These are phyloP conservation scores for Phaeoacremonium minimum DNA, from an alignment of 2,329 filamentous ascomycete genomes.

Conservation along the genomic window DNA sequence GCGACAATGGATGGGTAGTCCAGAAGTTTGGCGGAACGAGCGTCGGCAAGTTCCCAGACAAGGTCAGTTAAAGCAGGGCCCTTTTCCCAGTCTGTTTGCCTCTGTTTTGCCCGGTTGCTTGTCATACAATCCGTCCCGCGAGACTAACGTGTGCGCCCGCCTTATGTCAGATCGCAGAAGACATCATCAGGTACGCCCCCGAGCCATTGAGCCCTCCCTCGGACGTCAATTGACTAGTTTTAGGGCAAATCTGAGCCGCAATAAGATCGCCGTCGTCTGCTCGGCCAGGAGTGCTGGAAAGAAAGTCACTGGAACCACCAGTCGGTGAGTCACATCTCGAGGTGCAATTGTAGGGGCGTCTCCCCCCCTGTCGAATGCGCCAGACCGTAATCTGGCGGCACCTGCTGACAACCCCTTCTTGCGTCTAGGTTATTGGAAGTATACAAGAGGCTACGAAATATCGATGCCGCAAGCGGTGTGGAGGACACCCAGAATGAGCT, in stretches of 20 bases:
- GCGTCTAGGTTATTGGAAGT: conserved; percentile 50
- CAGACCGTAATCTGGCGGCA: not conserved
- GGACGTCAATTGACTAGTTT: conserved; percentile 2
- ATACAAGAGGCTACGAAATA: conserved; percentile 50
- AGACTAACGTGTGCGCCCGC: too few relatives aligned
- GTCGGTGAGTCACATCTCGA: conserved; percentile 62
- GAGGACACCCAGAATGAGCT: conserved; percentile 49
- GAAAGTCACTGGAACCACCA: conserved; percentile 93
- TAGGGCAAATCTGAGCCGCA: conserved; percentile 58
- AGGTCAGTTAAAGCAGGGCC: conserved; percentile 31
- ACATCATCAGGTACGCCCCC: conserved; percentile 60
- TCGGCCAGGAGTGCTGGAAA: conserved; percentile 92
- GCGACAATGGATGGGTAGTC: conserved; percentile 66
- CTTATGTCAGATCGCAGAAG: conserved; percentile 50
- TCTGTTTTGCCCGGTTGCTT: too few relatives aligned
- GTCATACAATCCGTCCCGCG: too few relatives aligned
- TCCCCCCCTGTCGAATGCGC: not conserved
- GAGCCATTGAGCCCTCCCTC: not conserved
- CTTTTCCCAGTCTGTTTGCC: too few relatives aligned
- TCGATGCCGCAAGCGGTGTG: conserved; percentile 48
- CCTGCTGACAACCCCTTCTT: conserved; percentile 8
- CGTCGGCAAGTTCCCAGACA: conserved; percentile 85
- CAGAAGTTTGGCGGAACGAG: conserved; percentile 96
- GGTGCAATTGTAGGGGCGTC: too few relatives aligned
- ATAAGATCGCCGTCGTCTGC: conserved; percentile 87